A percentile compares a stretch with the other conserved stretches of the same genome.
Conservation (phyloP, 441 rosid species). For the Breynia disticha region DNA sequence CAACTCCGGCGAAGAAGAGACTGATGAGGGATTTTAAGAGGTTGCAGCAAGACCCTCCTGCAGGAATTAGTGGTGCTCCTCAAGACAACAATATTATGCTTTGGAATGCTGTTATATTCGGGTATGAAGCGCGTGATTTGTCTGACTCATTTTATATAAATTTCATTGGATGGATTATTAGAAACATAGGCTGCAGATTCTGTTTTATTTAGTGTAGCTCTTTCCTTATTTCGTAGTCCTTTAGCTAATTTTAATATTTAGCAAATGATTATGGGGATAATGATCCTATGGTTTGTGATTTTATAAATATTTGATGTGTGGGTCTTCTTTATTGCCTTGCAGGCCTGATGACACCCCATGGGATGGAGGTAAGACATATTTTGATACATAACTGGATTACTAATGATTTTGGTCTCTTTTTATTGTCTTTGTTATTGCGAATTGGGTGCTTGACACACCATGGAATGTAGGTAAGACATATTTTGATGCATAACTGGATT, state of each 20-base stretch:
- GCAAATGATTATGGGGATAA: no score
- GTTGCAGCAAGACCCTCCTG: slow-evolving; percentile 77
- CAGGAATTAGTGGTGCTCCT: slow-evolving; percentile 71
- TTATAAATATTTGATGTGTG: not conserved
- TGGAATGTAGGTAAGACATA: slow-evolving; percentile 70
- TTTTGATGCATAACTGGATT: not conserved
- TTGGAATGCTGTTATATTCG: slow-evolving; percentile 72
- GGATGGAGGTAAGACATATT: slow-evolving; percentile 61
- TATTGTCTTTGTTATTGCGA: not conserved
- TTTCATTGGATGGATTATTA: no score
- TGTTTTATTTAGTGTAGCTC: no score
- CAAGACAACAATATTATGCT: slow-evolving; percentile 69
- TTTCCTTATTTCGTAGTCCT: no score
- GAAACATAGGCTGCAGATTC: no score
- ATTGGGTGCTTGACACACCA: slow-evolving; percentile 27
- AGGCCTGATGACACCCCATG: slow-evolving; percentile 79
- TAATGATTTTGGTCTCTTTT: not conserved
- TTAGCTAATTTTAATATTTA: no score
- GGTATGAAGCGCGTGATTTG: slow-evolving; percentile 20
- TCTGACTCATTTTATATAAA: not conserved
- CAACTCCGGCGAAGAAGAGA: slow-evolving; percentile 75
- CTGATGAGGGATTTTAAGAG: slow-evolving; percentile 81
- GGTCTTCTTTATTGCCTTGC: slow-evolving; percentile 17
- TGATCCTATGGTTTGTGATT: not conserved
- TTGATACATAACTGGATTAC: not conserved